Evolutionary conservation across 352 stramenopile genomes (phyloP), one percentile per base, ranked within the genome.

Genomic region (Phytophthora foliorum): DNA sequence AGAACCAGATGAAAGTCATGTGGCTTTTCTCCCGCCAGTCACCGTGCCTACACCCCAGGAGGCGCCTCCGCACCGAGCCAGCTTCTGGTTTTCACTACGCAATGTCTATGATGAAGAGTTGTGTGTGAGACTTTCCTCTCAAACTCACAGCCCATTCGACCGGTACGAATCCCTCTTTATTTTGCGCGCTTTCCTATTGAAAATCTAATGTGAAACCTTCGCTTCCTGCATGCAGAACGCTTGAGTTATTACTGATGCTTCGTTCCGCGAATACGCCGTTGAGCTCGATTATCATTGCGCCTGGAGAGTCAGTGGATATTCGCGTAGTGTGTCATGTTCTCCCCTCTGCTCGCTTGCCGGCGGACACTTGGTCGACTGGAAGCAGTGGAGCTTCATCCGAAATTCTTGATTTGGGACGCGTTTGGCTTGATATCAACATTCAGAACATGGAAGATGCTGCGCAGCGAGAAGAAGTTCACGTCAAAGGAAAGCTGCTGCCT

Each of bases 21-120:
- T 92, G 21, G 89, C 82, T 55, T 94, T 89, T 32, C 69, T 97
- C 14, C 84, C 88, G 34, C 87, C 88, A 42, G 67, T 96, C 4
- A 89, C 81, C 7, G 77, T 96, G 6, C 90, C 90, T 21, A 84
- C 88, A 22, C 67, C 74, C 13, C 63, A 77, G 19, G 87, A 95
- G 46, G 57, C 69, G 22, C 67, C 74, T n/a, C 79, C 67, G 2
- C 69, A 89, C 19, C 83, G 80, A 48, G 80, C 81, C 5, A 94
- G 79, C 61, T 94, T 95, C 51, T 93, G 90, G 90, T 93, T 95
- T 63, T 91, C 84, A 17, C 42, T 97, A 21, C 83, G 80, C 55
- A 97, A 97, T 63, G 80, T 97, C 27, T 96, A 92, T 66, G 90
- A 97, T 48, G 87, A 95, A 80, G 88, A 94, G 19, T 58, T 97